These are phyloP conservation scores for Ensete ventricosum DNA, from an alignment of 176 grass and related monocot genomes.

Conservation along the genomic window DNA sequence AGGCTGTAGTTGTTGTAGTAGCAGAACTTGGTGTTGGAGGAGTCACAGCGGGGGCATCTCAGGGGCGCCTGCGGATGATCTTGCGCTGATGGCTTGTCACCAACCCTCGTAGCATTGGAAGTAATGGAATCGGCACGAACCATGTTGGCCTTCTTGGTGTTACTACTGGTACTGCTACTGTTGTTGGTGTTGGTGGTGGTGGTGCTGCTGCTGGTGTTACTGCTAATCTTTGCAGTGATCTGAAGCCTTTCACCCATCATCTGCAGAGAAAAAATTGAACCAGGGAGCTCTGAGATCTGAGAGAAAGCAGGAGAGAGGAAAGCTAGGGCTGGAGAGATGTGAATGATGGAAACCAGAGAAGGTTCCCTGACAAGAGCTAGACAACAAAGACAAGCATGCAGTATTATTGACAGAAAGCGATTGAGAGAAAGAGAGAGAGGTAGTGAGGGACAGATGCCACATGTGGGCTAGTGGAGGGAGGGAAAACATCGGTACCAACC, in stretches of 20 bases:
- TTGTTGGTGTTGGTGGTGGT: neutral
- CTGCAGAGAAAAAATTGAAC: slow-evolving; percentile 1
- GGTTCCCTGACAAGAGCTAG: slow-evolving; percentile 15
- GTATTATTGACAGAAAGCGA: slow-evolving; percentile 14
- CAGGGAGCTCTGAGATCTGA: neutral
- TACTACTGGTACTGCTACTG: neutral
- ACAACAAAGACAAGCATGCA: slow-evolving; percentile 18
- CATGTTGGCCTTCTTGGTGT: neutral
- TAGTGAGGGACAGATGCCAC: neutral
- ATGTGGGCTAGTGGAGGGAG: neutral
- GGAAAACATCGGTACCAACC: neutral
- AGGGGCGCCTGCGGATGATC: slow-evolving; percentile 1
- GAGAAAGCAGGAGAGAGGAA: neutral
- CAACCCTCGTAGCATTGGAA: neutral
- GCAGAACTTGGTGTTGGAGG: slow-evolving; percentile 19
- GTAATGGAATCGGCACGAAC: neutral
- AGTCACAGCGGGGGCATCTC: slow-evolving; percentile 12
- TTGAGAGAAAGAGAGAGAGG: neutral
- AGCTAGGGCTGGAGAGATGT: neutral
- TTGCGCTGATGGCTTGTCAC: neutral
- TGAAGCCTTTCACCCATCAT: slow-evolving; percentile 3
- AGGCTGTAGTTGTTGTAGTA: slow-evolving; percentile 25
- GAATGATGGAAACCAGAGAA: neutral
- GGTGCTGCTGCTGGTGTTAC: neutral
- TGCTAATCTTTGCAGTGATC: neutral